phyloP scores from a whole-genome alignment of 2,329 filamentous ascomycete species.

The Calonectria crousiana region DNA sequence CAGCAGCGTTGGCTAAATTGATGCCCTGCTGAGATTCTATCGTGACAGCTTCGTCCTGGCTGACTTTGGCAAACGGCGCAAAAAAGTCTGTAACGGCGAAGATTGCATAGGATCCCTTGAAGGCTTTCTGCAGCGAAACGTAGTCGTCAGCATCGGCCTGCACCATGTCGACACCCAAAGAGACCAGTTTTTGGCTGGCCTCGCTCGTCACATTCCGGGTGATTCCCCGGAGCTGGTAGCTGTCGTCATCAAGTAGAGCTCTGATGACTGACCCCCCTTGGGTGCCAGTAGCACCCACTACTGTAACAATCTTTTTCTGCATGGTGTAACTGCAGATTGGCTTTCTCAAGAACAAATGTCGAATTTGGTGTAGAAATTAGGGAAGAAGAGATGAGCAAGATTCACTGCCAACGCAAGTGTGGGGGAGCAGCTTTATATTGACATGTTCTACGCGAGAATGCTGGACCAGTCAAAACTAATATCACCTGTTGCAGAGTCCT shows the following conservation, averaged over 20 bases:
- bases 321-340: background rate
- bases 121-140: constrained; percentile 45
- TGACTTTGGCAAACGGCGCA: constrained; percentile 46
- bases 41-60: constrained; percentile 48
- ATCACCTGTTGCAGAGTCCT: background rate
- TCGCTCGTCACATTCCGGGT: constrained; percentile 50
- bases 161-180: constrained; percentile 52
- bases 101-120: constrained; percentile 51
- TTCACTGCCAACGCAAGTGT: background rate
- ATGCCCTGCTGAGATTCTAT: constrained; percentile 54
- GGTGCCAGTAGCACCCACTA: constrained; percentile 55
- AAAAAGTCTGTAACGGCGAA: constrained; percentile 50
- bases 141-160: constrained; percentile 45
- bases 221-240: constrained; percentile 52
- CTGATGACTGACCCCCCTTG: constrained; percentile 57
- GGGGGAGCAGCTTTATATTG: background rate
- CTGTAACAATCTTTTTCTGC: constrained; percentile 35
- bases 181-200: constrained; percentile 45
- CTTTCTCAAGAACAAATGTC: too few relatives aligned
- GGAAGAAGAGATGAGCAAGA: too few relatives aligned
- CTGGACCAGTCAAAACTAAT: too few relatives aligned
- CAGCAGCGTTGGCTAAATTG: constrained; percentile 57
- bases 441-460: background rate
- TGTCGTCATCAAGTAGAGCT: constrained; percentile 53
- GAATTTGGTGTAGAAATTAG: background rate